Conservation (phyloP, 2,329 filamentous ascomycete genomes). For the Apiospora rasikravindrae region DNA sequence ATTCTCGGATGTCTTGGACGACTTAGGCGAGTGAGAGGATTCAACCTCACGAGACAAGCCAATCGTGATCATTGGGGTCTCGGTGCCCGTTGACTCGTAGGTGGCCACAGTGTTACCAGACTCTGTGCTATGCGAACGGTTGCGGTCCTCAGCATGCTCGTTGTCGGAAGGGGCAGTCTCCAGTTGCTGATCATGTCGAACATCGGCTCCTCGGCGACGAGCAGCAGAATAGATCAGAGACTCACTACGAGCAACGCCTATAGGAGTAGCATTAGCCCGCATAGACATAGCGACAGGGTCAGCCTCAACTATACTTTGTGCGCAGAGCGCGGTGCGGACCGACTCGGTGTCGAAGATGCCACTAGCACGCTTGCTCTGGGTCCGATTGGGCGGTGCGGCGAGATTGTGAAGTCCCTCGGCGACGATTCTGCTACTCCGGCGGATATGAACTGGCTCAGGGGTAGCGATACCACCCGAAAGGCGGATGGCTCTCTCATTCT, state of each 20-base stretch:
- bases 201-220: neutral
- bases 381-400: neutral
- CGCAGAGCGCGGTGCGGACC: neutral
- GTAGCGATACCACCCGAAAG: neutral
- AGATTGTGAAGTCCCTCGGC: neutral
- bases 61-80: neutral
- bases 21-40: neutral
- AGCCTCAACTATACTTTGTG: neutral
- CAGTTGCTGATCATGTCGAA: neutral
- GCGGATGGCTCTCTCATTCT: neutral
- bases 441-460: neutral
- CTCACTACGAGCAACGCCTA: slow-evolving; percentile 13
- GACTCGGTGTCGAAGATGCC: slow-evolving; percentile 3
- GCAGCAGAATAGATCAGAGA: neutral
- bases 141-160: neutral
- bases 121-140: neutral
- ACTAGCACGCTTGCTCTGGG: neutral
- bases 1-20: neutral
- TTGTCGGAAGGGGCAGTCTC: neutral
- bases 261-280: neutral
- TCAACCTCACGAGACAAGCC: neutral
- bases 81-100: neutral
- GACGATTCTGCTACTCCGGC: neutral
- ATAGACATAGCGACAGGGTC: neutral
- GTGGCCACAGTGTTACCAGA: neutral